Conservation (phyloP, 768 basidiomycete species). For the Mycena haematopus region DNA sequence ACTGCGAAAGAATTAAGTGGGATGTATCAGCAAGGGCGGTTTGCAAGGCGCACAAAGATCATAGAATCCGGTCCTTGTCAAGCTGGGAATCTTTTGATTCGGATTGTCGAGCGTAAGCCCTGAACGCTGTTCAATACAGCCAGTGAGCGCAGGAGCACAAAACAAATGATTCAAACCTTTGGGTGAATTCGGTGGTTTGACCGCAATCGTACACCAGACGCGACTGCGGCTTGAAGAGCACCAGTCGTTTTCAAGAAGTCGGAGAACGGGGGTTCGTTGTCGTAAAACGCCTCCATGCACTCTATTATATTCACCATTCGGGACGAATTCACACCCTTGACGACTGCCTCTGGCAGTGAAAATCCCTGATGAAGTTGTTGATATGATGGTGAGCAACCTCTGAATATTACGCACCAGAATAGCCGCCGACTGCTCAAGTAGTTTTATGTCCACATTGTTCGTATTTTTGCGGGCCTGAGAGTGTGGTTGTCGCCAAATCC, state of each 20-base stretch:
- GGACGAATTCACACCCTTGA: not conserved
- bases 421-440: not conserved
- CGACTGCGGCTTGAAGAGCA: not conserved
- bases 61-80: not conserved
- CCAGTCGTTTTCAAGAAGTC: conserved; percentile 3
- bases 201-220: not conserved
- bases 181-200: conserved; percentile 1
- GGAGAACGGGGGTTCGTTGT: conserved; percentile 6
- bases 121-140: not conserved
- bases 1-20: not conserved
- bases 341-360: not conserved
- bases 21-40: too few relatives aligned
- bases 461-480: conserved; percentile 34
- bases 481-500: conserved; percentile 40
- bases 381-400: too few relatives aligned
- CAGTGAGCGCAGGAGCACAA: not conserved
- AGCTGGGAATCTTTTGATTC: not conserved
- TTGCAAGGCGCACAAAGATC: not conserved
- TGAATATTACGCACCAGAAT: not conserved
- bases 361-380: not conserved
- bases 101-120: not conserved
- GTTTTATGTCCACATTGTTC: not conserved
- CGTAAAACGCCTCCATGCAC: conserved; percentile 10
- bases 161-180: not conserved
- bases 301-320: not conserved